Percentiles rank a stretch among this genome's conserved stretches.
Evolutionary conservation across 768 basidiomycete species (phyloP).

Genomic region (Phylloporus rhodoxanthus): DNA sequence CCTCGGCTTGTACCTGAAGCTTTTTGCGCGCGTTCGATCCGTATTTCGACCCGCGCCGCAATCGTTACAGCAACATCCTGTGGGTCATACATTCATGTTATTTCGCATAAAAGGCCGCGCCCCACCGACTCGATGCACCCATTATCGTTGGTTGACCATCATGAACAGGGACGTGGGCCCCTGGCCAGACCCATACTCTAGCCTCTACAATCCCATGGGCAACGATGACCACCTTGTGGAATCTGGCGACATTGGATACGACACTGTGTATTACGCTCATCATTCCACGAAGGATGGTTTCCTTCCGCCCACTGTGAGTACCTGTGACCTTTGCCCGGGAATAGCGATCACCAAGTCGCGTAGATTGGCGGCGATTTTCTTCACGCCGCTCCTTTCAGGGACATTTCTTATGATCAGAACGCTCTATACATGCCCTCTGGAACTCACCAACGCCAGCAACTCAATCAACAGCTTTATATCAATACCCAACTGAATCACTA

Average conservation of each 20-base stretch:
- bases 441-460: slow-evolving; percentile 6
- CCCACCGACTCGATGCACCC: not conserved
- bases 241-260: not conserved
- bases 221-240: not conserved
- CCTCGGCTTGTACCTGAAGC: not conserved
- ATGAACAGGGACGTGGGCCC: slow-evolving; percentile 10
- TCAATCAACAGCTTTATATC: slow-evolving; percentile 13
- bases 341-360: slow-evolving; percentile 1
- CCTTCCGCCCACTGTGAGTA: slow-evolving; percentile 11
- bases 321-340: not conserved
- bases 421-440: not conserved
- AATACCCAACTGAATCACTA: slow-evolving; percentile 12
- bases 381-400: not conserved
- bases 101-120: slow-evolving; percentile 11
- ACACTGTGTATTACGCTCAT: not conserved
- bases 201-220: not conserved
- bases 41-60: not conserved
- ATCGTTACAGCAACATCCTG: slow-evolving; percentile 25
- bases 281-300: not conserved
- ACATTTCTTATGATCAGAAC: not conserved
- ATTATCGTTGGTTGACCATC: not conserved
- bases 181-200: slow-evolving; percentile 7
- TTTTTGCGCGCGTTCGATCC: not conserved
- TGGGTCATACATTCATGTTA: slow-evolving; percentile 1
- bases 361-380: slow-evolving; percentile 4